phyloP scores from a whole-genome alignment of 257 asterid species.

The Orobanche coerulescens region DNA sequence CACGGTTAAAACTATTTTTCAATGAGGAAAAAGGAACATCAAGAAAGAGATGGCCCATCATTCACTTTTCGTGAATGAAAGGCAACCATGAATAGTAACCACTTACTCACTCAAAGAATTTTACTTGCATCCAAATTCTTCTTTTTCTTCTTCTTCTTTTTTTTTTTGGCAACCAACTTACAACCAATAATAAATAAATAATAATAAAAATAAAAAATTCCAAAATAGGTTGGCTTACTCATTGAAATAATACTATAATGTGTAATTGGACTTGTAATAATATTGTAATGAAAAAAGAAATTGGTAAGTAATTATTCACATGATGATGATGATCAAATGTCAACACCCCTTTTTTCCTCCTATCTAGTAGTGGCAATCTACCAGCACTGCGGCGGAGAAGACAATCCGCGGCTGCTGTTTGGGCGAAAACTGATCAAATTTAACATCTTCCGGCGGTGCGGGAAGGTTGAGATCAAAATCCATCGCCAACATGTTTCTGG shows the following conservation, averaged over 20 bases:
- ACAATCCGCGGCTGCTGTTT: conserved; percentile 30
- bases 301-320: conserved; percentile 29
- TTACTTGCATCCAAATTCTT: conserved; percentile 19
- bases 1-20: background rate
- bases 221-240: background rate
- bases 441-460: conserved; percentile 56
- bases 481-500: conserved; percentile 34
- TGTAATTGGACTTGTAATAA: conserved; percentile 17
- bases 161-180: conserved; percentile 3
- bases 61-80: conserved; percentile 72
- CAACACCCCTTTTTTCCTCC: conserved; percentile 24
- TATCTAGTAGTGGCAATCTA: conserved; percentile 59
- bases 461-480: conserved; percentile 74
- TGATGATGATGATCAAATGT: conserved; percentile 23
- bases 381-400: conserved; percentile 54
- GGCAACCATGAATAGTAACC: conserved; percentile 62
- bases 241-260: conserved; percentile 16
- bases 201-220: conserved; percentile 7
- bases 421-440: conserved; percentile 22
- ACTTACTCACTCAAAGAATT: conserved; percentile 49
- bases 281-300: background rate
- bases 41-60: conserved; percentile 35
- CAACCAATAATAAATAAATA: conserved; percentile 17
- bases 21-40: background rate
- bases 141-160: too few species aligned